Percentiles rank a stretch among this genome's conserved stretches.
phyloP scores from a whole-genome alignment of 306 rosid genomes.

The Quercus bicolor region DNA sequence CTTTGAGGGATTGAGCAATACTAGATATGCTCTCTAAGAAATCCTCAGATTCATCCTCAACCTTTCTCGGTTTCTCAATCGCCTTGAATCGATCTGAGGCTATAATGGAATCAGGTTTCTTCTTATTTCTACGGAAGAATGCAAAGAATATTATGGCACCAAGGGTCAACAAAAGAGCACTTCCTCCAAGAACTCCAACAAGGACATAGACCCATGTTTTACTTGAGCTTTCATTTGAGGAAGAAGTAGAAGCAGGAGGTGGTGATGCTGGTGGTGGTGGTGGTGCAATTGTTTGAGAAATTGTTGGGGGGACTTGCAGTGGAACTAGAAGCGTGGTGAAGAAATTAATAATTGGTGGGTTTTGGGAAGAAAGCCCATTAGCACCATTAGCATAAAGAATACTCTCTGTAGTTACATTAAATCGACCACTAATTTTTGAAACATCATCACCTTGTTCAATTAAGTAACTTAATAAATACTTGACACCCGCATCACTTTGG shows the following conservation, averaged over 20 bases:
- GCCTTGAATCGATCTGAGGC: slow-evolving; percentile 34
- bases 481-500: slow-evolving; percentile 51
- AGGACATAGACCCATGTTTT: slow-evolving; percentile 66
- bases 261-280: slow-evolving; percentile 32
- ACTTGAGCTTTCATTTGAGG: slow-evolving; percentile 30
- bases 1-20: slow-evolving; percentile 60
- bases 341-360: slow-evolving; percentile 19
- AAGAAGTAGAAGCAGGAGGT: slow-evolving; percentile 27
- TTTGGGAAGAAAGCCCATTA: slow-evolving; percentile 46
- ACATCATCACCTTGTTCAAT: slow-evolving; percentile 37
- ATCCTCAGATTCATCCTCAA: slow-evolving; percentile 29
- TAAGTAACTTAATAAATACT: slow-evolving; percentile 55
- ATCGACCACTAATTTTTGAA: slow-evolving; percentile 26
- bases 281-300: slow-evolving; percentile 30
- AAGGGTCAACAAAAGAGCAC: slow-evolving; percentile 26
- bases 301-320: slow-evolving; percentile 55
- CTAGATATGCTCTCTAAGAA: slow-evolving; percentile 46
- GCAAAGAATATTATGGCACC: slow-evolving; percentile 26
- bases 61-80: slow-evolving; percentile 29
- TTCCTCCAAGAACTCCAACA: slow-evolving; percentile 47
- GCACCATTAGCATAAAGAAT: slow-evolving; percentile 64
- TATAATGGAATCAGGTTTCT: slow-evolving; percentile 14
- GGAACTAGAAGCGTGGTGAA: slow-evolving; percentile 73
- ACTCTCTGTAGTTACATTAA: slow-evolving; percentile 23
- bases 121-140: slow-evolving; percentile 14